A percentile compares a stretch with the other conserved stretches of the same genome.
These are phyloP conservation scores for Apiospora saccharicola DNA, from an alignment of 2,329 filamentous ascomycete genomes.

Conservation along the genomic window DNA sequence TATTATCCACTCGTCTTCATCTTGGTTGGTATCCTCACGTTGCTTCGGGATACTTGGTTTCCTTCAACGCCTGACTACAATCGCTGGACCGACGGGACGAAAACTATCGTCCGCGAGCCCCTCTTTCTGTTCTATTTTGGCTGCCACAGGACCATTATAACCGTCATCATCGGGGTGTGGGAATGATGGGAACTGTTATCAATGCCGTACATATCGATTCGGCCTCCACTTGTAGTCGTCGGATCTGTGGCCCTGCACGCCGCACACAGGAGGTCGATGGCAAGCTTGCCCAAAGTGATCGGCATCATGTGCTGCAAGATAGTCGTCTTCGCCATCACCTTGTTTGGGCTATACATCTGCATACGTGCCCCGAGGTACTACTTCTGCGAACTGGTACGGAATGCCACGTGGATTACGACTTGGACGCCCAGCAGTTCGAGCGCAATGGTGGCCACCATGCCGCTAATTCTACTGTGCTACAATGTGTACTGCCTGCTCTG, in stretches of 20 bases:
- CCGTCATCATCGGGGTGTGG: neutral
- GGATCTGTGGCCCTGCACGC: neutral
- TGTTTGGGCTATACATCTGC: neutral
- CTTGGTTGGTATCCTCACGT: neutral
- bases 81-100: neutral
- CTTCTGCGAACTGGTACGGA: neutral
- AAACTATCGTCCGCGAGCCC: neutral
- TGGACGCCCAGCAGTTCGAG: neutral
- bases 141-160: neutral
- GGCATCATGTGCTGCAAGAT: neutral
- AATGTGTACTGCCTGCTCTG: neutral
- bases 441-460: neutral
- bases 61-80: neutral
- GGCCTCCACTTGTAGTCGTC: neutral
- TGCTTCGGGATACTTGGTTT: neutral
- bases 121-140: neutral
- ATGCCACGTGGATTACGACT: neutral
- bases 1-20: neutral
- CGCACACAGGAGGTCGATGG: neutral
- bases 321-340: neutral
- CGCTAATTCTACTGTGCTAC: neutral
- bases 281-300: neutral
- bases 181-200: neutral
- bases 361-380: neutral
- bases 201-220: neutral